phyloP scores from a whole-genome alignment of 345 rosid genomes.

The Hibiscus syriacus region DNA sequence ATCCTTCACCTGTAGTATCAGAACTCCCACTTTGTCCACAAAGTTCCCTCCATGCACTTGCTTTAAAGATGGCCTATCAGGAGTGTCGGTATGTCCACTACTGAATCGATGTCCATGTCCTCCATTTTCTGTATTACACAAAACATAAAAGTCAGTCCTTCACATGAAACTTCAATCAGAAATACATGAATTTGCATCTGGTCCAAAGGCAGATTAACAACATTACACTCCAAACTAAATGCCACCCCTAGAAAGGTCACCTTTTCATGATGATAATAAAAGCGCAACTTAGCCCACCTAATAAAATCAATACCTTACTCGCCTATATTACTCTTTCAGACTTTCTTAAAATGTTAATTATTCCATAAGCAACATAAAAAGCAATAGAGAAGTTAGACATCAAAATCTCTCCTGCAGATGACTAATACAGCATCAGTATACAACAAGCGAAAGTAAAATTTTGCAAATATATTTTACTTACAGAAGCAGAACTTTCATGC shows the following conservation, averaged over 20 bases:
- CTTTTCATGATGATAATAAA: neutral
- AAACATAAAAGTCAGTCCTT: neutral
- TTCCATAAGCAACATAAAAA: neutral
- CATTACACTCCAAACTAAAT: neutral
- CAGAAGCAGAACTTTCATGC: neutral
- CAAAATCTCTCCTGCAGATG: neutral
- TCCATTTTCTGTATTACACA: slow-evolving; percentile 43
- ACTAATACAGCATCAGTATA: neutral
- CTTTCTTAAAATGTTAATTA: no score
- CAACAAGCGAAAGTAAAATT: neutral
- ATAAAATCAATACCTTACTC: neutral
- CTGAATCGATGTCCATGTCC: slow-evolving; percentile 54
- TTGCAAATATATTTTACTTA: neutral
- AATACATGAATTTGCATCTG: neutral
- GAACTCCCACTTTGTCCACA: slow-evolving; percentile 27
- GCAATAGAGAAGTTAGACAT: neutral
- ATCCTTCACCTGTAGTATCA: slow-evolving; percentile 20
- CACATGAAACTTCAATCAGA: neutral
- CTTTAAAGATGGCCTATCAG: slow-evolving; percentile 47
- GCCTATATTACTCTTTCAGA: neutral
- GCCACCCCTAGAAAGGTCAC: neutral
- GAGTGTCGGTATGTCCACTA: slow-evolving; percentile 71
- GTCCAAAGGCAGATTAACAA: neutral
- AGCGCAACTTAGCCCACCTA: neutral
- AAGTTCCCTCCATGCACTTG: slow-evolving; percentile 15